phyloP scores from a whole-genome alignment of 768 basidiomycete species.

The Sutorius australiensis region DNA sequence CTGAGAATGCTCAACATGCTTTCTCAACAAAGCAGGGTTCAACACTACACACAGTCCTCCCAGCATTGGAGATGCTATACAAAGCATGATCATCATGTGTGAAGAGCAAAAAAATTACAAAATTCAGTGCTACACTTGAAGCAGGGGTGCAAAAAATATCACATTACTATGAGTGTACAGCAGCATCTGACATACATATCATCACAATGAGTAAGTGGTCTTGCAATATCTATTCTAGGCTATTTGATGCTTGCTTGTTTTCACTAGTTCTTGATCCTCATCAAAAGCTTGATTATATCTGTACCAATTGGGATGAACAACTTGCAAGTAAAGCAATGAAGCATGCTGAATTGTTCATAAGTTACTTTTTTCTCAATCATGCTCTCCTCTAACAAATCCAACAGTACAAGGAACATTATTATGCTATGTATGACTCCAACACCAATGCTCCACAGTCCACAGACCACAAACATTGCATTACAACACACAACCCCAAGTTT shows the following conservation, averaged over 20 bases:
- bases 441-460: neutral
- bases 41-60: neutral
- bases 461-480: neutral
- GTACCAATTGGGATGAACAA: neutral
- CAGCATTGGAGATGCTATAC: neutral
- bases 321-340: neutral
- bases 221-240: neutral
- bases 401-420: slow-evolving; percentile 6
- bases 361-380: neutral
- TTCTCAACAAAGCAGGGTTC: slow-evolving; percentile 6
- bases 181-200: neutral
- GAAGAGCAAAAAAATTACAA: slow-evolving; percentile 1
- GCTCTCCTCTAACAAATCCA: neutral
- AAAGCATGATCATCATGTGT: neutral
- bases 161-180: neutral
- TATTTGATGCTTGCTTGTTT: neutral
- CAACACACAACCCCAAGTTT: slow-evolving; percentile 5
- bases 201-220: slow-evolving; percentile 9
- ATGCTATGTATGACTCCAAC: neutral
- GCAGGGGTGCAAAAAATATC: neutral
- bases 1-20: slow-evolving; percentile 1
- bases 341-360: neutral
- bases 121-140: neutral
- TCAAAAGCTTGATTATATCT: slow-evolving; percentile 2
- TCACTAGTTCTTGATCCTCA: slow-evolving; percentile 1